A percentile compares a stretch with the other conserved stretches of the same genome.
Conservation (phyloP, 2,329 filamentous ascomycete species). For the Ascomycota sp. region DNA sequence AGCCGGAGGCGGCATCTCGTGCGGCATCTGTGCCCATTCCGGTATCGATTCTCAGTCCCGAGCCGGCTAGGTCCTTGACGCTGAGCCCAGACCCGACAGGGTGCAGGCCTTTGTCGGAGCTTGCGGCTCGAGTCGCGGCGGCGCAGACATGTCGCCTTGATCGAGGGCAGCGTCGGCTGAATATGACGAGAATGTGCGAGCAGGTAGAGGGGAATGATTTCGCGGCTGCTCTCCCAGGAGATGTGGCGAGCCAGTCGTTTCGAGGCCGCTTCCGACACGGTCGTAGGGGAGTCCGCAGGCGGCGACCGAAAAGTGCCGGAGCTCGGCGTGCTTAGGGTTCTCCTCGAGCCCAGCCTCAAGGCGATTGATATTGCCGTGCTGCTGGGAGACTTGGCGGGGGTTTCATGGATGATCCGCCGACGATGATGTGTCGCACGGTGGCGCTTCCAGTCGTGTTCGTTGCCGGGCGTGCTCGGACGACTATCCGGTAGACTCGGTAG, state of each 20-base stretch:
- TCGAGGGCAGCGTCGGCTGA: constrained; percentile 12
- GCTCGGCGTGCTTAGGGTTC: constrained; percentile 20
- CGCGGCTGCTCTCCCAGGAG: constrained; percentile 43
- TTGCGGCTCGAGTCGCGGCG: constrained; percentile 19
- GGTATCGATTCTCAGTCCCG: constrained; percentile 21
- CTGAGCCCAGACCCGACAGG: constrained; percentile 8
- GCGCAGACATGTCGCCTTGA: constrained; percentile 22
- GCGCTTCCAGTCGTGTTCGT: constrained; percentile 20
- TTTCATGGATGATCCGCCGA: constrained; percentile 26
- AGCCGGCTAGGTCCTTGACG: constrained; percentile 4
- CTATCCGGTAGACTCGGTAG: constrained; percentile 39
- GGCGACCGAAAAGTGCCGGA: constrained; percentile 16
- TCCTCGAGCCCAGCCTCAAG: constrained; percentile 28
- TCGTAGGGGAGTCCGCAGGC: constrained; percentile 14
- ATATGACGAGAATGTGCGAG: constrained; percentile 40
- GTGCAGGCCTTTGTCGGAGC: constrained; percentile 8
- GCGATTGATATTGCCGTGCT: constrained; percentile 37
- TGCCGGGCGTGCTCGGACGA: constrained; percentile 33
- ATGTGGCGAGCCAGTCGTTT: constrained; percentile 28
- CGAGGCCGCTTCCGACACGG: constrained; percentile 13
- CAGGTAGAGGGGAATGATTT: constrained; percentile 67
- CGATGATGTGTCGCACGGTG: constrained; percentile 23
- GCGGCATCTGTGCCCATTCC: constrained; percentile 10
- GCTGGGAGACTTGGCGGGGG: constrained; percentile 28
- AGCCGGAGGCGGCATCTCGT: constrained; percentile 31